Evolutionary conservation across 768 basidiomycete genomes (phyloP), one percentile per base, ranked within the genome.

Genomic region (Pulveroboletus sp.): DNA sequence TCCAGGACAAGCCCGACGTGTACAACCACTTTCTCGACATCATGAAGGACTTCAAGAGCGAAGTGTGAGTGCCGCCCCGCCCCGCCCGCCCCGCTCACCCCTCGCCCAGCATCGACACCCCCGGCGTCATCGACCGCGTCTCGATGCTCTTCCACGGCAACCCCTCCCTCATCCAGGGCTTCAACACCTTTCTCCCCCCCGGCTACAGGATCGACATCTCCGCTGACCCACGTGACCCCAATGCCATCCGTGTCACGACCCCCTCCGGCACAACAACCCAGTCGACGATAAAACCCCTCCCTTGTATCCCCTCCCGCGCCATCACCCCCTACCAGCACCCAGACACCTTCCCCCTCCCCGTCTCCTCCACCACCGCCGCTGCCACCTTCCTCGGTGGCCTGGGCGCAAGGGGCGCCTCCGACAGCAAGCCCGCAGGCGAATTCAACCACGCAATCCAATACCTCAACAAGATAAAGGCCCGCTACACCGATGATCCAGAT

Each of bases 31-130:
- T 94, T 64, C 69, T 94, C 69, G 92, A 95, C 67, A 94, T 97
- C 64, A 97, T 97, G 97, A 97, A 97, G 75, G 94, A 98, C 66
- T 99, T 99, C 70, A 99, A 99, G 74, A 91, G 92, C 61, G 91
- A 95, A 71, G 75, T 72, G 90, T 93, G 68, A 73, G 90, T 79
- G 11, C 25, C 12, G 17, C 2, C 34, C n/a, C 20, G 1, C 33
- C 17, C 23, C 32, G 25, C 4, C 24, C 6, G n/a, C 38, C 34
- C 25, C 3, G 43, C 42, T 57, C 51, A 49, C 40, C 57, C 34
- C 23, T 29, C 20, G 35, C 27, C 32, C 72, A 95, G 94, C 47
- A 95, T 98, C 67, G 94, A 97, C 72, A 98, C 94, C 0, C 94
- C 94, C 9, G 94, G 94, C 44, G 94, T 98, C 63, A 98, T 98